phyloP scores from a whole-genome alignment of 805 yeast genomes.

The Clavispora phyllophila region DNA sequence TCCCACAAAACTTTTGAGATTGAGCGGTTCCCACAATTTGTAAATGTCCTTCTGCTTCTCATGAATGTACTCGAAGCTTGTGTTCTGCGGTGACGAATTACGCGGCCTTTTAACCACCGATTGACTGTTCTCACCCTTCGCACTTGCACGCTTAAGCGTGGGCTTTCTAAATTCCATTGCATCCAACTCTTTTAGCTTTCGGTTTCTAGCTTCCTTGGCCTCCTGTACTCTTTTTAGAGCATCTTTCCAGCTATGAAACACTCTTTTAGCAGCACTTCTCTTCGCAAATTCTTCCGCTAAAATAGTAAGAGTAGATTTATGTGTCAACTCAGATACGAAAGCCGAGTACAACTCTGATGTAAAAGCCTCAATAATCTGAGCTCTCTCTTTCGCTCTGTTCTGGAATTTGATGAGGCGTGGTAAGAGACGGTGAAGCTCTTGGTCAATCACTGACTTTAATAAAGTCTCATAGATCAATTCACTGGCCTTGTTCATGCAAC shows the following conservation, averaged over 20 bases:
- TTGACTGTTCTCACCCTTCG: neutral
- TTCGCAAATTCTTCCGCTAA: constrained; percentile 42
- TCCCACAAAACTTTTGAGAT: constrained; percentile 31
- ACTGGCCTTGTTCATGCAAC: constrained; percentile 18
- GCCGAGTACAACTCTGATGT: constrained; percentile 52
- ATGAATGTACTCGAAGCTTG: constrained; percentile 7
- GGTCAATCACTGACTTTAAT: constrained; percentile 16
- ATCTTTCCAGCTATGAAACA: constrained; percentile 26
- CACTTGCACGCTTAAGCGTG: constrained; percentile 14
- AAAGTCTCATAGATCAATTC: constrained; percentile 17
- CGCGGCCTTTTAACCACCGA: constrained; percentile 4
- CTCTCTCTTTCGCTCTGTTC: constrained; percentile 18
- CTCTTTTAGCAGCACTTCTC: constrained; percentile 22
- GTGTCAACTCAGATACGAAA: constrained; percentile 54
- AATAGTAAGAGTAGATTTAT: constrained; percentile 35
- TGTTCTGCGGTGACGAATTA: constrained; percentile 6
- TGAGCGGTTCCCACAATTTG: constrained; percentile 46
- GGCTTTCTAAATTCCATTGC: constrained; percentile 20
- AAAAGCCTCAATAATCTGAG: constrained; percentile 30
- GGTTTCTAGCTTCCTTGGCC: constrained; percentile 24
- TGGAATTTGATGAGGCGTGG: constrained; percentile 21
- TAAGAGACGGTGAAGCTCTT: constrained; percentile 22
- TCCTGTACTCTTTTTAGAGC: constrained; percentile 19
- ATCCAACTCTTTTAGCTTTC: constrained; percentile 29
- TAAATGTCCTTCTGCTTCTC: constrained; percentile 31